phyloP scores from a whole-genome alignment of 208 protist genomes.

The Leishmania arabica region DNA sequence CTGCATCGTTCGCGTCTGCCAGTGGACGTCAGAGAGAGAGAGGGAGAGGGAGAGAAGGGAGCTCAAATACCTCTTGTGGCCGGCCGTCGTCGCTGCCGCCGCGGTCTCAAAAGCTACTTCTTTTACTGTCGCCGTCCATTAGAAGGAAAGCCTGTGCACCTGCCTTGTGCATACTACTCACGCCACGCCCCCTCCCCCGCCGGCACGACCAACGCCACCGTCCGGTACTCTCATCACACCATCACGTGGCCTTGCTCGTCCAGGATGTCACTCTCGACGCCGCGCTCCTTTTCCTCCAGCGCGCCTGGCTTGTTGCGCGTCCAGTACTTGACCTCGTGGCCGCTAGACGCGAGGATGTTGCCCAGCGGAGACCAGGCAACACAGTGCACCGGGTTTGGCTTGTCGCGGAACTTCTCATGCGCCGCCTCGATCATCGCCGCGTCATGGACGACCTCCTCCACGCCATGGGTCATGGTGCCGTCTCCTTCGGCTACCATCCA shows the following conservation, averaged over 20 bases:
- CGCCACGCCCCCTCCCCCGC: not conserved
- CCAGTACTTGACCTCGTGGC: constrained; percentile 89
- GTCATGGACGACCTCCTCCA: constrained; percentile 57
- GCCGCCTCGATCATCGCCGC: constrained; percentile 74
- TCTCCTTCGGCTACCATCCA: constrained; percentile 85
- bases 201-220: not conserved
- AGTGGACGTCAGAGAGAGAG: not conserved
- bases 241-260: constrained; percentile 32
- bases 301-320: constrained; percentile 85
- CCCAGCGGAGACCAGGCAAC: constrained; percentile 85
- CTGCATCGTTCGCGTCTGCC: not conserved
- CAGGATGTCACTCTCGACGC: constrained; percentile 71
- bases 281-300: constrained; percentile 81
- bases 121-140: not conserved
- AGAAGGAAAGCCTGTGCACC: not conserved
- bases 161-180: not conserved
- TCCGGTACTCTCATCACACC: not conserved
- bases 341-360: constrained; percentile 77
- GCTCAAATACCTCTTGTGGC: not conserved
- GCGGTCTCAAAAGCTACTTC: not conserved
- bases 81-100: not conserved
- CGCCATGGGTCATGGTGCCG: constrained; percentile 59
- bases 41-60: not conserved
- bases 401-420: constrained; percentile 81
- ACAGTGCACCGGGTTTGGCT: constrained; percentile 74